phyloP scores from a whole-genome alignment of 495 filamentous ascomycete genomes.

The Mycothermus thermophilus region DNA sequence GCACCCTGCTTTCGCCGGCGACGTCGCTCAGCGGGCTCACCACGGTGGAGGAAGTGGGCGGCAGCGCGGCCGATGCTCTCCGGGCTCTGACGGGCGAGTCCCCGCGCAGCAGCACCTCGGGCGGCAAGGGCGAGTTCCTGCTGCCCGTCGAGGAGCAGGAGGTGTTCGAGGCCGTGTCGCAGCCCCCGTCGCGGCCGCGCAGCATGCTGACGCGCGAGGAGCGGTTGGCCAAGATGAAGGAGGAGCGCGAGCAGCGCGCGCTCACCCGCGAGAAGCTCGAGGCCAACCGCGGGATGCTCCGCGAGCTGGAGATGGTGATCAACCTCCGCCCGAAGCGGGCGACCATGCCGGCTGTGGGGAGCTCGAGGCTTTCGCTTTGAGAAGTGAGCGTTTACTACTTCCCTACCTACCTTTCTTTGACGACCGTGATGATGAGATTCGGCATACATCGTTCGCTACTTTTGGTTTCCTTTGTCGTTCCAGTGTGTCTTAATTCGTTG shows the following conservation, averaged over 20 bases:
- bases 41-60: slow-evolving; percentile 58
- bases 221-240: slow-evolving; percentile 73
- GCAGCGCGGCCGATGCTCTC: slow-evolving; percentile 50
- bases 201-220: slow-evolving; percentile 73
- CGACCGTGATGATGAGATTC: no score
- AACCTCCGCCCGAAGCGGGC: slow-evolving; percentile 48
- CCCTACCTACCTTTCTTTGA: no score
- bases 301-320: slow-evolving; percentile 78
- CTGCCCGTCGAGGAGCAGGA: slow-evolving; percentile 59
- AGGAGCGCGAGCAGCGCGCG: slow-evolving; percentile 63
- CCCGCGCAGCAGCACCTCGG: slow-evolving; percentile 19
- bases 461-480: no score
- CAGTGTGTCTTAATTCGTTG: no score
- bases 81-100: slow-evolving; percentile 59
- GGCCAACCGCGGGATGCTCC: slow-evolving; percentile 74
- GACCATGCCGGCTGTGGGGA: slow-evolving; percentile 10
- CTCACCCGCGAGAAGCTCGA: slow-evolving; percentile 55
- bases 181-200: slow-evolving; percentile 55
- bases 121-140: slow-evolving; percentile 17
- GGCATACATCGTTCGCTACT: no score
- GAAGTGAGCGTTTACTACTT: no score
- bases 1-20: slow-evolving; percentile 57
- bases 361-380: no score
- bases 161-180: slow-evolving; percentile 78
- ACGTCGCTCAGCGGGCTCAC: slow-evolving; percentile 73